phyloP scores from a whole-genome alignment of 352 stramenopile genomes.

The Elongisporangium prolatum region DNA sequence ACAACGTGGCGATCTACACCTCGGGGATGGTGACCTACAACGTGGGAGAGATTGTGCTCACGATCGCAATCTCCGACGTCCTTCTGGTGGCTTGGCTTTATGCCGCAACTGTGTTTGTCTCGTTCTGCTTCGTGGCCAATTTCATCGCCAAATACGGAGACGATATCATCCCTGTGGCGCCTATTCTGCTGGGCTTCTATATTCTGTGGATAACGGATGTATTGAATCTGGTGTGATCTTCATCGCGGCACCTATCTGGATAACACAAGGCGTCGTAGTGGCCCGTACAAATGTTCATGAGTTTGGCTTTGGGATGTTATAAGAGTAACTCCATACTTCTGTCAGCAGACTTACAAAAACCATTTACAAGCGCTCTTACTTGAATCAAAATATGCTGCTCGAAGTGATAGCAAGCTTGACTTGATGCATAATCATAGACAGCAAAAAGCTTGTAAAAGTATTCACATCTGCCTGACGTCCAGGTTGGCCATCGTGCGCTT shows the following conservation, averaged over 20 bases:
- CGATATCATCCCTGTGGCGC: slow-evolving; percentile 4
- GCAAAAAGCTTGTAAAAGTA: background rate
- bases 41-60: slow-evolving; percentile 2
- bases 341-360: too few species aligned
- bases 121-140: slow-evolving; percentile 1
- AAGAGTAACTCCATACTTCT: too few species aligned
- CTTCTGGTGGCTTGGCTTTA: slow-evolving; percentile 5
- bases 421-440: too few species aligned
- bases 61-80: slow-evolving; percentile 4
- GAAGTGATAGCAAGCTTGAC: too few species aligned
- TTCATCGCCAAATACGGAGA: slow-evolving; percentile 4
- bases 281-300: too few species aligned
- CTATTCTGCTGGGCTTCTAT: slow-evolving; percentile 5
- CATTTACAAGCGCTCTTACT: too few species aligned
- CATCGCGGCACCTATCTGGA: too few species aligned
- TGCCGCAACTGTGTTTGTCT: background rate
- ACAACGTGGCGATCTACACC: slow-evolving; percentile 8
- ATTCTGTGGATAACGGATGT: slow-evolving; percentile 6
- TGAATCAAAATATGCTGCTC: too few species aligned
- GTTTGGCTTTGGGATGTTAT: too few species aligned
- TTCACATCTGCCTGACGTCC: background rate
- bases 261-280: too few species aligned
- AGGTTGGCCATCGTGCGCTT: background rate
- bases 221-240: background rate
- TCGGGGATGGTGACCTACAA: slow-evolving; percentile 3